A percentile compares a stretch with the other conserved stretches of the same genome.
Conservation (phyloP, 305 asterid species). For the Solanum aculeatissimum region DNA sequence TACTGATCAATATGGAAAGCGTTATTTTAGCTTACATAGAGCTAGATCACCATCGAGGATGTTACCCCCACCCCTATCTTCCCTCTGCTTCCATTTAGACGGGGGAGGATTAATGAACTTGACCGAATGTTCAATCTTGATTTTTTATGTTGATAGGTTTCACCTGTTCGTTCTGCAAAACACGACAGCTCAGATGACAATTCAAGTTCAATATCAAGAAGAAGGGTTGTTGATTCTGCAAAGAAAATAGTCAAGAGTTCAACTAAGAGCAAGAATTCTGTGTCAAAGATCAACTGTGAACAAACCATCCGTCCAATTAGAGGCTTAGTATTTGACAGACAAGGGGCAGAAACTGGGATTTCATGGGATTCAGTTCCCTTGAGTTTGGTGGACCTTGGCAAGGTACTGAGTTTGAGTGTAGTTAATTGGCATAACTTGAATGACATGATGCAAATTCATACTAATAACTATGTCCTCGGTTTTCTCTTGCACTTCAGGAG, state of each 20-base stretch:
- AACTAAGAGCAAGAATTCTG: constrained; percentile 16
- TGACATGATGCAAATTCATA: background rate
- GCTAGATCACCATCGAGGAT: background rate
- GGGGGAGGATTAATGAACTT: background rate
- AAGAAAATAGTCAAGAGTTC: constrained; percentile 20
- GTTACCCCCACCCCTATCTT: background rate
- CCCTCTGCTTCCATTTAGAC: background rate
- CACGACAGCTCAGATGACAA: constrained; percentile 38
- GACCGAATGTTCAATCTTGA: background rate
- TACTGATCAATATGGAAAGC: background rate
- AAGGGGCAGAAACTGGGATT: constrained; percentile 42
- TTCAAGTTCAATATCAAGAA: constrained; percentile 17
- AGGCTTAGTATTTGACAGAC: constrained; percentile 26
- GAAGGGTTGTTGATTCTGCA: constrained; percentile 7
- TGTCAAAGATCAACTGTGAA: constrained; percentile 10
- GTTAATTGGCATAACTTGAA: background rate
- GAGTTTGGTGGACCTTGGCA: constrained; percentile 45
- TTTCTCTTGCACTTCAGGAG: constrained; percentile 31
- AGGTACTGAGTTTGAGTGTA: constrained; percentile 24
- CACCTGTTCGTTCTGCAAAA: constrained; percentile 26
- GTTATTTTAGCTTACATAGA: background rate
- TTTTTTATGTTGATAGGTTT: constrained; percentile 20
- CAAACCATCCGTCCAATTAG: constrained; percentile 14
- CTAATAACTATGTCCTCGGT: background rate
- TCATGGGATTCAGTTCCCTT: constrained; percentile 51